Percentiles rank a stretch among this genome's conserved stretches.
Conservation (phyloP, 2,329 filamentous ascomycete genomes). For the Trichoderma atroviride region DNA sequence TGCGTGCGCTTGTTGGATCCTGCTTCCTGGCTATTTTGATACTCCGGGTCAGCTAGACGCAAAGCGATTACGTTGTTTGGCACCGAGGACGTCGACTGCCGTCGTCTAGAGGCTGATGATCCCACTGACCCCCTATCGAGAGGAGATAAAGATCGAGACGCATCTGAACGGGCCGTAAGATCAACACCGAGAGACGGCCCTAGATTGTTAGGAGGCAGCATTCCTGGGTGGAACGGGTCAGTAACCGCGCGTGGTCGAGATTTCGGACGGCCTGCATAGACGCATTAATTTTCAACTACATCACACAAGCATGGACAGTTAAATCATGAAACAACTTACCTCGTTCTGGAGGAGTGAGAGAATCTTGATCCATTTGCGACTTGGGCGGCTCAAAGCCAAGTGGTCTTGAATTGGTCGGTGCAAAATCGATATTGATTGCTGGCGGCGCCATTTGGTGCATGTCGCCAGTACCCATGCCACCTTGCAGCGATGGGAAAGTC, state of each 20-base stretch:
- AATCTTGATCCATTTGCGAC: slow-evolving; percentile 70
- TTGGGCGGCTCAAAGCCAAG: slow-evolving; percentile 55
- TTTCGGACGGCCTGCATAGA: slow-evolving; percentile 48
- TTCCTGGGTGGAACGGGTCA: slow-evolving; percentile 57
- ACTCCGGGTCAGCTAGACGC: slow-evolving; percentile 84
- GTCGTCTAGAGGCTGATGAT: slow-evolving; percentile 43
- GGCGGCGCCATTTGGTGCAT: slow-evolving; percentile 84
- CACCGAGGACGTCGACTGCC: slow-evolving; percentile 66
- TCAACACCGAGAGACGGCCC: slow-evolving; percentile 56
- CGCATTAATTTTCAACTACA: slow-evolving; percentile 26
- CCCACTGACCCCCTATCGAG: slow-evolving; percentile 53
- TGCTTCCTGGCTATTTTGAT: slow-evolving; percentile 65
- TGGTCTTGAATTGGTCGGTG: slow-evolving; percentile 65
- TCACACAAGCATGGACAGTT: not conserved
- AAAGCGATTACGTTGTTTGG: slow-evolving; percentile 75
- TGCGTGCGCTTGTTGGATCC: slow-evolving; percentile 80
- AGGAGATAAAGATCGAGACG: slow-evolving; percentile 61
- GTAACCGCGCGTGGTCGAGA: slow-evolving; percentile 60
- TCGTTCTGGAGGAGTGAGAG: slow-evolving; percentile 78
- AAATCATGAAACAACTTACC: slow-evolving; percentile 47
- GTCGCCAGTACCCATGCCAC: slow-evolving; percentile 57
- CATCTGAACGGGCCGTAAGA: slow-evolving; percentile 48
- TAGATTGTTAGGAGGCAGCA: slow-evolving; percentile 46
- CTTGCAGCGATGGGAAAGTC: slow-evolving; percentile 56
- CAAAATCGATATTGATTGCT: slow-evolving; percentile 92